Conservation (phyloP, 108 stramenopile genomes). For the Nitzschia inconspicua region DNA sequence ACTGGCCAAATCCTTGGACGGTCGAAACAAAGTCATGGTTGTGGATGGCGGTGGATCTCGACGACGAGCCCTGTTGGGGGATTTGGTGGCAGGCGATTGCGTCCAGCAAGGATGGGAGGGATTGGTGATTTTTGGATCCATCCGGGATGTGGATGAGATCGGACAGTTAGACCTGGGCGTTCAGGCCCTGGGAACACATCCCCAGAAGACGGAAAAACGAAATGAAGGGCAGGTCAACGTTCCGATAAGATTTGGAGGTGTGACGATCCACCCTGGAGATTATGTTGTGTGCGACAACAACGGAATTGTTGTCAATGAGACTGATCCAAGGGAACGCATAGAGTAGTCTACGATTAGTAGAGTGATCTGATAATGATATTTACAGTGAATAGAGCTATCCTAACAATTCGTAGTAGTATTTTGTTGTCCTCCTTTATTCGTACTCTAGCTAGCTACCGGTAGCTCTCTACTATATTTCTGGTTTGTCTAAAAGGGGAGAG, state of each 20-base stretch:
- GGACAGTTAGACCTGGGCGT: slow-evolving; percentile 51
- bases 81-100: slow-evolving; percentile 53
- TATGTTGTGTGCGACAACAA: slow-evolving; percentile 30
- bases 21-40: slow-evolving; percentile 51
- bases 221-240: slow-evolving; percentile 27
- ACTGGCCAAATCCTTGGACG: slow-evolving; percentile 34
- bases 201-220: slow-evolving; percentile 55
- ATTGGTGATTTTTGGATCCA: slow-evolving; percentile 66
- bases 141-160: slow-evolving; percentile 71
- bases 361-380: too few relatives aligned
- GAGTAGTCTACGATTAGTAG: too few relatives aligned
- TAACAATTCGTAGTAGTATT: too few relatives aligned
- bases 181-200: slow-evolving; percentile 64
- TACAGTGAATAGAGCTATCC: too few relatives aligned
- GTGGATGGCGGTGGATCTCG: slow-evolving; percentile 66
- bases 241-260: slow-evolving; percentile 22
- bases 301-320: slow-evolving; percentile 27
- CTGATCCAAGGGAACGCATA: background rate
- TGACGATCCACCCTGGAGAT: slow-evolving; percentile 22
- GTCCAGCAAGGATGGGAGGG: slow-evolving; percentile 57
- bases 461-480: too few relatives aligned
- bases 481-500: too few relatives aligned
- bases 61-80: slow-evolving; percentile 64
- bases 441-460: too few relatives aligned
- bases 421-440: too few relatives aligned